Base-by-base conservation (phyloP, 2,329 filamentous ascomycete species). In the Ceratocystis cubensis region DNA sequence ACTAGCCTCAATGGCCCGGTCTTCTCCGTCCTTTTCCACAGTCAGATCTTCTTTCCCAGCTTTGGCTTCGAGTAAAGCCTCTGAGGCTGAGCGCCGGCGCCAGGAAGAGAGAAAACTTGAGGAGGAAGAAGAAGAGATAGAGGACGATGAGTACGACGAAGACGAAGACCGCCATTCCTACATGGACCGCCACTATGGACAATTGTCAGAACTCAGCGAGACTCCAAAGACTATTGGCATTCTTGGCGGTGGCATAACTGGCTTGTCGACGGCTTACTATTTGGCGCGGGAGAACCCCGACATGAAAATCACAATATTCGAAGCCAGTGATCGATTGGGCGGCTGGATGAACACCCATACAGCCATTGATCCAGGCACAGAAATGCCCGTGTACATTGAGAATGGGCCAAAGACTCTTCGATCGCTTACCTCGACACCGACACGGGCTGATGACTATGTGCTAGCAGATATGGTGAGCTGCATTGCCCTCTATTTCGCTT, bases 211-310 rank as follows among this genome's bases (percentile, higher is more conserved):
- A 30, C 20, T 56, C 20, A 48, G 44, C 13, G 30, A 22, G 37
- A 56, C 67, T 15, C 72, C 72, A 8, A 71, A 75, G 66, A 70
- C 75, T 22, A 77, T 90, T 66, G 89, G 88, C 28, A 80, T 95
- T 64, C 75, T 95, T 37, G 91, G 91, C 64, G 90, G 86, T 68
- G 91, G 91, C 50, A 86, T 96, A 73, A 94, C 90, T 1, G 91
- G 91, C 63, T 82, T 96, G 61, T 83, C 87, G 45, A 82, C 86
- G 48, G 90, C 91, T 37, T 90, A 89, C 78, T 91, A 89, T 74
- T 79, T 96, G 57, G 80, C 85, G 13, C 83, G 84, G 70, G 79
- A 63, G 3, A 61, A 61, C 30, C 66, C 66, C 5, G n/a, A 61
- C 1, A 61, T 68, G n/a, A 68, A 68, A 45, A 68, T 68, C 56